Evolutionary conservation across 2,329 filamentous ascomycete species (phyloP), one percentile per base, ranked within the genome.

Genomic region (Diaporthe ampelina): DNA sequence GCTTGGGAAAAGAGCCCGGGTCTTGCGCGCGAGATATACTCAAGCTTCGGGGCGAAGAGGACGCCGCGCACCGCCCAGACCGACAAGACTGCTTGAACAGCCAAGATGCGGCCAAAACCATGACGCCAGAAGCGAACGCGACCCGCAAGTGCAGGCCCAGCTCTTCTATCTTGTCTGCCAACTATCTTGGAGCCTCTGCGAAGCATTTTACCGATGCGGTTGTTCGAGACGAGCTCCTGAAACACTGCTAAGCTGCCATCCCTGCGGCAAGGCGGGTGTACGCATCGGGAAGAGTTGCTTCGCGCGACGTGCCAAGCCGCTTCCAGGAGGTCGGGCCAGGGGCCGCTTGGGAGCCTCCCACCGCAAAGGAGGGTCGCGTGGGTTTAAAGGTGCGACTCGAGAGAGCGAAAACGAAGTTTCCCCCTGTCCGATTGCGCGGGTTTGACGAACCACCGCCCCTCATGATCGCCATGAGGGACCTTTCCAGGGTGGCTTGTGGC

Each of bases 371-470:
- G 69, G 40, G 69, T 71, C 48, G 63, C 63, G 69, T 61, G 56
- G 43, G 69, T 57, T 50, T 11, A 58, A 37, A 50, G 21, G 37
- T 61, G 43, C 54, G 69, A 71, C 63, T 68, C 37, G 70, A 73
- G 70, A 73, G 59, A 73, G 58, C 70, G 70, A 73, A 56, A 73
- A 67, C 70, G 70, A 73, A 58, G n/a, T 4, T 43, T 65, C 19
- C n/a, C 43, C 61, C 32, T 19, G 63, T 37, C 63, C 32, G 32
- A 26, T 54, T 54, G 63, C 32, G 63, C 48, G 32, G 63, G 45
- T 54, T 68, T 54, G 32, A 26, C 63, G 63, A 68, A 26, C 45
- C 32, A 54, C 48, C 26, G 26, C 43, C 61, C 45, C 26, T n/a
- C 17, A 32, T 50, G 58, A 72, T 61, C 58, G 70, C 70, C 70